Evolutionary conservation across 345 rosid species (phyloP).

Genomic region (Cardamine occulta): DNA sequence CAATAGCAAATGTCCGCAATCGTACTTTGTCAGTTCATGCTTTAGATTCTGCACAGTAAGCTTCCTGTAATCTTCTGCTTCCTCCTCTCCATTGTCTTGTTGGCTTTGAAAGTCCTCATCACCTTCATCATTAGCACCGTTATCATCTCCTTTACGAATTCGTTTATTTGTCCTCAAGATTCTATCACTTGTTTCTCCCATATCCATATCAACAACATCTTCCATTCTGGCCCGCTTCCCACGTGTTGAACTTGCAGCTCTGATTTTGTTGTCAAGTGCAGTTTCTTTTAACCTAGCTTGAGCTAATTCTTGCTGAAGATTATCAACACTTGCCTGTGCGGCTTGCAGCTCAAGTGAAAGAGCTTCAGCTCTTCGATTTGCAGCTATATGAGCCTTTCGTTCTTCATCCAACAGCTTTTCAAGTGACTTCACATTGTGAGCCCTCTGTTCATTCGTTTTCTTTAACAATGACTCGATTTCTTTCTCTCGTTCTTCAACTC

Average conservation of each 20-base stretch:
- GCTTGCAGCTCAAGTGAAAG: slow-evolving; percentile 81
- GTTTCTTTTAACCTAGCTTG: slow-evolving; percentile 82
- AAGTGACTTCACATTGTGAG: slow-evolving; percentile 77
- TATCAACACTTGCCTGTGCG: slow-evolving; percentile 82
- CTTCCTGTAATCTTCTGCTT: slow-evolving; percentile 64
- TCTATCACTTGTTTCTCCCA: slow-evolving; percentile 57
- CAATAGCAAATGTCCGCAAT: slow-evolving; percentile 81
- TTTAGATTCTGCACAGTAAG: slow-evolving; percentile 75
- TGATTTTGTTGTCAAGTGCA: slow-evolving; percentile 80
- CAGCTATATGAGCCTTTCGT: slow-evolving; percentile 73
- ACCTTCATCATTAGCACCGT: slow-evolving; percentile 62
- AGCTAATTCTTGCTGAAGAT: slow-evolving; percentile 81
- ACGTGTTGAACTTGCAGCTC: slow-evolving; percentile 59
- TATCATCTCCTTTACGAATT: slow-evolving; percentile 51
- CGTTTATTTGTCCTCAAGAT: slow-evolving; percentile 61
- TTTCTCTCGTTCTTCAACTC: slow-evolving; percentile 92
- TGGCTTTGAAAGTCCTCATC: slow-evolving; percentile 67
- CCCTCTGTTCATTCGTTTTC: slow-evolving; percentile 77
- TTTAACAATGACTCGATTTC: slow-evolving; percentile 85
- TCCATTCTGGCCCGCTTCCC: slow-evolving; percentile 65
- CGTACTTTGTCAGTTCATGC: slow-evolving; percentile 87
- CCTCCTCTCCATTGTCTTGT: slow-evolving; percentile 46
- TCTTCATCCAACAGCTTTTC: slow-evolving; percentile 82
- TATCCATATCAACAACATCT: slow-evolving; percentile 67
- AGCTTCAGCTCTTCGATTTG: slow-evolving; percentile 78